These are phyloP conservation scores for Oryza glumipatula DNA, from an alignment of 176 grass and related monocot genomes.

Conservation along the genomic window DNA sequence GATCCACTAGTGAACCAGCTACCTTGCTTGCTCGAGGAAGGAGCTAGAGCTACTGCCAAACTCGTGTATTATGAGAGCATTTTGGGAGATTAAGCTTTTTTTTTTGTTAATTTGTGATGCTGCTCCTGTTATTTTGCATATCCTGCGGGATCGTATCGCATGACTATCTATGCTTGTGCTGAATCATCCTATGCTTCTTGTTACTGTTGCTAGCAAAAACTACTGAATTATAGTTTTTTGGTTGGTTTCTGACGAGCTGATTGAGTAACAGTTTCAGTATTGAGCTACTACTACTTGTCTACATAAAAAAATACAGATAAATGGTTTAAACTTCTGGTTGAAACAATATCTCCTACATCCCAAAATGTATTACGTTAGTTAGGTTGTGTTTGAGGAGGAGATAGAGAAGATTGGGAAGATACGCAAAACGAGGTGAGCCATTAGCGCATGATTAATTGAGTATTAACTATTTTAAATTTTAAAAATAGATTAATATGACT, in stretches of 20 bases:
- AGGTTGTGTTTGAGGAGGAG: no score
- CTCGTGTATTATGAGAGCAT: conserved; percentile 29
- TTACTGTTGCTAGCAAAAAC: background rate
- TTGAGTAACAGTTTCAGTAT: background rate
- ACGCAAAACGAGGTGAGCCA: no score
- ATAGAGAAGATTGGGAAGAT: no score
- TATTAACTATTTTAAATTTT: no score
- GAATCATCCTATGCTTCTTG: background rate
- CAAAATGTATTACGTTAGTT: background rate
- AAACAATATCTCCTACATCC: no score
- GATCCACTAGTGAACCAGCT: background rate
- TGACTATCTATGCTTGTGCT: background rate
- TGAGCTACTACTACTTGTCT: background rate
- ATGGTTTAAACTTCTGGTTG: background rate
- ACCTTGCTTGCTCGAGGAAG: conserved; percentile 8
- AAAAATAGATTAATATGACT: no score
- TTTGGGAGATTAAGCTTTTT: background rate
- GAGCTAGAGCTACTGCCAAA: conserved; percentile 1
- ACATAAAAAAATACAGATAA: background rate
- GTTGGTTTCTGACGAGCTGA: background rate
- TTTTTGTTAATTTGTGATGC: background rate
- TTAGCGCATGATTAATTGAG: no score
- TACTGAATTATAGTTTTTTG: background rate
- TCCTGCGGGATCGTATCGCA: background rate
- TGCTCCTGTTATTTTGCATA: background rate